These are phyloP conservation scores for Thalassia testudinum DNA, from an alignment of 116 monocot genomes.

Conservation along the genomic window DNA sequence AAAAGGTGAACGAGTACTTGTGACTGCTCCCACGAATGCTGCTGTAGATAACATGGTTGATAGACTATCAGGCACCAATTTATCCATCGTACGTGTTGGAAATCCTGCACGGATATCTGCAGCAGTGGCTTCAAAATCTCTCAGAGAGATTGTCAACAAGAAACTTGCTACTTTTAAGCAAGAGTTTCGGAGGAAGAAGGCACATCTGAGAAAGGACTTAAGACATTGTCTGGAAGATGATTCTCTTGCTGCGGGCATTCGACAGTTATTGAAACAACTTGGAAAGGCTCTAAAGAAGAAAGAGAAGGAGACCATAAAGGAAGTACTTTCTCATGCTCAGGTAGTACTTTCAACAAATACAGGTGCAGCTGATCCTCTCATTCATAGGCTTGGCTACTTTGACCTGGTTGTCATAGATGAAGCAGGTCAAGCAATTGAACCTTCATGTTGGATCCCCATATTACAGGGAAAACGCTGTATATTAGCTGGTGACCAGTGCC, in stretches of 20 bases:
- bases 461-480: conserved; percentile 83
- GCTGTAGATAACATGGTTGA: conserved; percentile 98
- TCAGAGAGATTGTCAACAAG: conserved; percentile 59
- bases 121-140: conserved; percentile 68
- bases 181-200: conserved; percentile 83
- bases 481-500: conserved; percentile 80
- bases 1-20: conserved; percentile 80
- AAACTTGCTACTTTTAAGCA: conserved; percentile 65
- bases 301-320: conserved; percentile 75
- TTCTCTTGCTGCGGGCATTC: conserved; percentile 87
- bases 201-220: conserved; percentile 83
- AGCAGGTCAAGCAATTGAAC: conserved; percentile 93
- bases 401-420: conserved; percentile 92
- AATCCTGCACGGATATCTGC: conserved; percentile 82
- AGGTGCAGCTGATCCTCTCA: conserved; percentile 72
- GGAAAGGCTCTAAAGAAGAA: conserved; percentile 85
- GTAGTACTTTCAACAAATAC: conserved; percentile 88
- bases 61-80: conserved; percentile 34
- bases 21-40: conserved; percentile 90
- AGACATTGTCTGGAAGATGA: conserved; percentile 80
- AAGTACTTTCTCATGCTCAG: conserved; percentile 64
- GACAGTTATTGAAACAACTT: conserved; percentile 87
- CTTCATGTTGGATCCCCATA: conserved; percentile 91
- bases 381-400: conserved; percentile 52
- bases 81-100: conserved; percentile 79